A percentile compares a stretch with the other conserved stretches of the same genome.
These are phyloP conservation scores for Termitomyces sp. DNA, from an alignment of 768 basidiomycete genomes.

Conservation along the genomic window DNA sequence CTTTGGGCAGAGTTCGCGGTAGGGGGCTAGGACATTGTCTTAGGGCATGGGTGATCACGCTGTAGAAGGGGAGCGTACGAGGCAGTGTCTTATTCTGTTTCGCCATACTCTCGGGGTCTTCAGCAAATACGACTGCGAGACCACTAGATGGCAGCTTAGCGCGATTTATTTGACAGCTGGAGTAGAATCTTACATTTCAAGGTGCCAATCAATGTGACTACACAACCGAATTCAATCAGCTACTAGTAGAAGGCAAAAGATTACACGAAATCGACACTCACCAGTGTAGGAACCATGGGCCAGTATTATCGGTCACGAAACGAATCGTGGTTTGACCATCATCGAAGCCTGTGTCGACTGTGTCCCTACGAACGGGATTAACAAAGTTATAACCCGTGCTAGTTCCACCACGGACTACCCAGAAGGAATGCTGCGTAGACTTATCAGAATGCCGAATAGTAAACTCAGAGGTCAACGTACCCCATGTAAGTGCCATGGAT, in stretches of 20 bases:
- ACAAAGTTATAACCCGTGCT: not conserved
- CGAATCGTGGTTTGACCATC: not conserved
- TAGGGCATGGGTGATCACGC: not conserved
- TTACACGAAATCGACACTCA: not conserved
- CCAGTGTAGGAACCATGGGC: not conserved
- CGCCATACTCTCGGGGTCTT: constrained; percentile 1
- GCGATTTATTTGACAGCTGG: no score
- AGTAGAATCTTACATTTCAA: not conserved
- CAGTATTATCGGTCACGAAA: not conserved
- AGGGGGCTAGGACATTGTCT: not conserved
- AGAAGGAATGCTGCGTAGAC: not conserved
- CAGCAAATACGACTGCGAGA: constrained; percentile 6
- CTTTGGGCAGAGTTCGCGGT: constrained; percentile 1
- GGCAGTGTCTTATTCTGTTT: constrained; percentile 1
- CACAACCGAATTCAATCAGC: not conserved
- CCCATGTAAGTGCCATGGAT: constrained; percentile 1
- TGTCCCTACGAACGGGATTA: not conserved
- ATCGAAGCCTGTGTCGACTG: constrained; percentile 2
- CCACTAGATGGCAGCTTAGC: not conserved
- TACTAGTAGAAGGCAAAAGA: not conserved
- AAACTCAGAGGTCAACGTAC: not conserved
- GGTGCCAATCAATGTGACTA: not conserved
- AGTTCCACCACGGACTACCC: not conserved
- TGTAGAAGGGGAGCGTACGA: not conserved
- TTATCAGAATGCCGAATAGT: not conserved